Evolutionary conservation across 2,329 filamentous ascomycete species (phyloP).

Genomic region (Dactylellina sp.): DNA sequence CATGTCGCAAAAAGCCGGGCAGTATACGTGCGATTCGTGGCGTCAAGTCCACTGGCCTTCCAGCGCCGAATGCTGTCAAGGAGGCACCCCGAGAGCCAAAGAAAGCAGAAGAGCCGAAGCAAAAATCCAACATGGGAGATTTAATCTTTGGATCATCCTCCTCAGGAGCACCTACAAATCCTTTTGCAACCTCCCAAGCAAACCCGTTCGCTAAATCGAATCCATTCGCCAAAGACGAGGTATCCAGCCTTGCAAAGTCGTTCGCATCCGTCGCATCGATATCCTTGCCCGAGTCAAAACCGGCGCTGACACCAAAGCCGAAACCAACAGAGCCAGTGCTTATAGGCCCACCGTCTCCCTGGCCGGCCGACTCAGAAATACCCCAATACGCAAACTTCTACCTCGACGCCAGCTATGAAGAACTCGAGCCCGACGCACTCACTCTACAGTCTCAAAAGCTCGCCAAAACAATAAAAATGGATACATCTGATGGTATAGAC

Average conservation of each 20-base stretch:
- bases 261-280: conserved; percentile 78
- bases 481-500: conserved; percentile 64
- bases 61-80: conserved; percentile 54
- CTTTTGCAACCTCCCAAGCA: conserved; percentile 58
- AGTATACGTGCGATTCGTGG: conserved; percentile 74
- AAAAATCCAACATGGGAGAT: conserved; percentile 60
- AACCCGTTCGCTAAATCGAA: conserved; percentile 66
- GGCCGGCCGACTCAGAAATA: conserved; percentile 76
- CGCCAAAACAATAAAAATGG: conserved; percentile 67
- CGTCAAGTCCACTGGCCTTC: conserved; percentile 62
- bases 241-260: conserved; percentile 75
- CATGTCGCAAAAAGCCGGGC: conserved; percentile 83
- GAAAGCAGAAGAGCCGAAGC: conserved; percentile 61
- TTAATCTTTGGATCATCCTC: conserved; percentile 57
- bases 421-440: conserved; percentile 72
- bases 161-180: conserved; percentile 60
- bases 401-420: conserved; percentile 93
- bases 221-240: conserved; percentile 70
- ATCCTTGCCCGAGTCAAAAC: conserved; percentile 63
- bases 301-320: conserved; percentile 59
- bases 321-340: conserved; percentile 57
- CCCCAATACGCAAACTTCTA: conserved; percentile 83
- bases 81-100: conserved; percentile 61
- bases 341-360: conserved; percentile 73
- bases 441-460: conserved; percentile 65